Conservation (phyloP, 257 asterid species). For the Scutellaria galericulata region DNA sequence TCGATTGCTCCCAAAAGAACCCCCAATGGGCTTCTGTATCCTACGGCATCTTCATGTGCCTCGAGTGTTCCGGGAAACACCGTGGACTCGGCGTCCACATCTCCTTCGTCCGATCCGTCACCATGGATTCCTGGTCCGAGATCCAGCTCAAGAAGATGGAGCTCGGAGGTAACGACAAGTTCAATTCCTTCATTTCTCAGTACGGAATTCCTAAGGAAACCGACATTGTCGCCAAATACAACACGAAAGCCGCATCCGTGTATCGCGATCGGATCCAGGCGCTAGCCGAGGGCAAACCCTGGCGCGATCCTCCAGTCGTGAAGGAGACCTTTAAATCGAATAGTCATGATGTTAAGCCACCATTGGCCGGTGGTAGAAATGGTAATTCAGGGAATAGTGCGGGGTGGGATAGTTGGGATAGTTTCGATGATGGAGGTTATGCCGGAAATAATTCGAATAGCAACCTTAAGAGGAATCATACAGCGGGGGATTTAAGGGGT, state of each 20-base stretch:
- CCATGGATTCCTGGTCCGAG: constrained; percentile 99
- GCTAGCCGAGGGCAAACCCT: constrained; percentile 87
- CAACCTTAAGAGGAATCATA: constrained; percentile 70
- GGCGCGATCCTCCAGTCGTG: constrained; percentile 87
- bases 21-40: constrained; percentile 99
- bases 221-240: constrained; percentile 79
- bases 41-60: constrained; percentile 88
- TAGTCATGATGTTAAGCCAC: constrained; percentile 55
- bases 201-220: constrained; percentile 79
- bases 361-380: constrained; percentile 48
- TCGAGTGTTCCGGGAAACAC: constrained; percentile 96
- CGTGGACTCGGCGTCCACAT: constrained; percentile 97
- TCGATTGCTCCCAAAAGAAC: constrained; percentile 85
- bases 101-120: constrained; percentile 95
- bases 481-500: constrained; percentile 81
- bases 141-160: constrained; percentile 92
- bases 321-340: constrained; percentile 53
- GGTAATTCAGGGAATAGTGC: constrained; percentile 49
- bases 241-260: constrained; percentile 75
- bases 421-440: constrained; percentile 59
- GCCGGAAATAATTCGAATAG: constrained; percentile 36
- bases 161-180: constrained; percentile 78
- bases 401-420: constrained; percentile 96
- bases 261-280: constrained; percentile 85
- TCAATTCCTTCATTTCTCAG: constrained; percentile 58